phyloP scores from a whole-genome alignment of 352 stramenopile species.

The Pythium monospermum region DNA sequence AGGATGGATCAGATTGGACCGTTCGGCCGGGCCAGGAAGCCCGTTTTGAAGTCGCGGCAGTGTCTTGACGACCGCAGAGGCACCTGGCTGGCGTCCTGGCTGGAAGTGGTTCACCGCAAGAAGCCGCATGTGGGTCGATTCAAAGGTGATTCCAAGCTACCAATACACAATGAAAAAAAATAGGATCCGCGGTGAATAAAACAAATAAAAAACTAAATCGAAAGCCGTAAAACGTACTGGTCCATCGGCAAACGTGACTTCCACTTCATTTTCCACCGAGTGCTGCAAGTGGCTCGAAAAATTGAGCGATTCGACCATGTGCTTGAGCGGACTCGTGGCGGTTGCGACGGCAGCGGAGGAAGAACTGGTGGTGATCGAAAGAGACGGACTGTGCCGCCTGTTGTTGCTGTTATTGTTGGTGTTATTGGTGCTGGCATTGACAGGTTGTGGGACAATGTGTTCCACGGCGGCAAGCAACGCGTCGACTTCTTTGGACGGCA shows the following conservation, averaged over 20 bases:
- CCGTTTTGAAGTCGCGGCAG: conserved; percentile 54
- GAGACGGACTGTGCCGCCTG: not conserved
- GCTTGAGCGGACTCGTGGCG: conserved; percentile 9
- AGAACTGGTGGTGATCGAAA: not conserved
- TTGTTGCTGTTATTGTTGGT: not conserved
- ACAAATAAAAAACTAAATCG: too few relatives aligned
- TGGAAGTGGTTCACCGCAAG: conserved; percentile 52
- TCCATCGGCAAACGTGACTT: conserved; percentile 63
- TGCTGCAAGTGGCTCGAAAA: conserved; percentile 2
- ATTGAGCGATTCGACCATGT: conserved; percentile 20
- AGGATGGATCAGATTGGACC: conserved; percentile 38
- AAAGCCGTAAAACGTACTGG: conserved; percentile 29
- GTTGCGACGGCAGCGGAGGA: not conserved
- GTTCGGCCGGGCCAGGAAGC: conserved; percentile 52
- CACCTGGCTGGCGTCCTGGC: conserved; percentile 27
- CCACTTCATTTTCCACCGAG: conserved; percentile 33
- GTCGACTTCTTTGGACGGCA: conserved; percentile 46
- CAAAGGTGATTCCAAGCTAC: conserved; percentile 75
- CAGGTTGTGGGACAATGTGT: conserved; percentile 36
- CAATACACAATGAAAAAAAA: too few relatives aligned
- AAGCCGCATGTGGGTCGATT: conserved; percentile 65
- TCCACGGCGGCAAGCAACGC: conserved; percentile 30
- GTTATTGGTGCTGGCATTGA: conserved; percentile 5
- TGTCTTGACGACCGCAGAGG: conserved; percentile 66
- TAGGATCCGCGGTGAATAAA: too few relatives aligned